Evolutionary conservation across 2,329 filamentous ascomycete genomes (phyloP), one percentile per base, ranked within the genome.

Genomic region (Cladosporium sp.): DNA sequence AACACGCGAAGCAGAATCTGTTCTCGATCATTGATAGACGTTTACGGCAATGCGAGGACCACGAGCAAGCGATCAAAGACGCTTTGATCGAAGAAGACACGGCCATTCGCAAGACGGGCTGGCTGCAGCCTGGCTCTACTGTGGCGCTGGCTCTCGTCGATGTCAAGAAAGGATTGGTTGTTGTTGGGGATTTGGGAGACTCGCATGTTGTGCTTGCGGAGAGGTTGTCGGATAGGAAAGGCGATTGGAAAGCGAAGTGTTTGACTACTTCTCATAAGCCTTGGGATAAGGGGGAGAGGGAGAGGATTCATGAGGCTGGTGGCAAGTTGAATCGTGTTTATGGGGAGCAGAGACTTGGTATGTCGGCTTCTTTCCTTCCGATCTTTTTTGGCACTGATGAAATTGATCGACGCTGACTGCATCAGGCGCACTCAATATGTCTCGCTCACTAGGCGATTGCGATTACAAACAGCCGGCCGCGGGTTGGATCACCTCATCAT

Each of bases 371-470:
- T n/a, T n/a, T n/a, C n/a, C n/a, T n/a, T n/a, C n/a, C 7, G 2
- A 32, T 46, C 13, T 9, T 13, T 16, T 9, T 39, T 9, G 7
- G 9, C 1, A 20, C 12, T 13, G 36, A 4, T 4, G 8, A 5
- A 18, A 19, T 33, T 46, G n/a, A 46, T n/a, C n/a, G n/a, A n/a
- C n/a, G n/a, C n/a, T n/a, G n/a, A n/a, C n/a, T n/a, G n/a, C n/a
- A n/a, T n/a, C 36, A 48, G 45, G 45, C 12, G 45, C 45, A 25
- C 29, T 48, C 16, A 48, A 48, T n/a, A 48, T 48, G 45, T 48
- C 45, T 18, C 25, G 45, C 25, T 48, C 45, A 4, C 36, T 48
- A 9, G 45, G 45, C 13, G 45, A 48, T 15, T 40, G 39, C 36
- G 45, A 48, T 9, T 48, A 48, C 45, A 48, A 48, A 25, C 45